Evolutionary conservation across 345 rosid species (phyloP), one percentile per base, ranked within the genome.

Genomic region (Cardamine occulta): DNA sequence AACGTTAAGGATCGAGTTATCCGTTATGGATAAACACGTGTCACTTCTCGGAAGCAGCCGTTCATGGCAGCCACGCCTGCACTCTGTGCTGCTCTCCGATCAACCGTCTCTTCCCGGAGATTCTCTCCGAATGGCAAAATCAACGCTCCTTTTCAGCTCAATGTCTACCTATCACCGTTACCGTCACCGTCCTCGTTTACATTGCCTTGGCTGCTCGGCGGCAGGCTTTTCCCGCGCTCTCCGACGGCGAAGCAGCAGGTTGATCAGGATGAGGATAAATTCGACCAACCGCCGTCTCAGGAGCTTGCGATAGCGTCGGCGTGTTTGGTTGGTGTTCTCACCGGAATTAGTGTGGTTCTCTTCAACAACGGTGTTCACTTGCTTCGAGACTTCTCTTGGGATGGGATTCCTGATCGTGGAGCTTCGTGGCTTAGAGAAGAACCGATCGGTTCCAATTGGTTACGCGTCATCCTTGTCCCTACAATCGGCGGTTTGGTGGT

Each of bases 341-440:
- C 97, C 0, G 96, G 98, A n/a, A 13, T 93, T 9, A 86, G 84
- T 7, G 97, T 93, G 15, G 96, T 93, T 18, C 61, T 89, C 11
- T 93, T 93, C 85, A 93, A 93, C 68, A 86, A 86, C 15, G 78
- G 82, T 18, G 94, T 91, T 31, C 93, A 84, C 60, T 88, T 85
- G 75, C 82, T 93, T 32, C 91, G 98, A 7, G 98, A 91, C 78
- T 75, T 89, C 42, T 88, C 86, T 65, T 91, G 97, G 98, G 96
- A 91, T 63, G 98, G 94, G 29, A 93, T 91, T 26, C 96, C 98
- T 6, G 75, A 81, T 40, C 80, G 93, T 49, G 97, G 97, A 28
- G 96, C 98, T 23, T 87, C 91, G 31, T 91, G 89, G 96, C 82
- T 91, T 26, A 85, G 98, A 68, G 91, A 91, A 64, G 86, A 61